These are phyloP conservation scores for Ceratobasidium sp. DNA, from an alignment of 1,284 basidiomycete species.

Conservation along the genomic window DNA sequence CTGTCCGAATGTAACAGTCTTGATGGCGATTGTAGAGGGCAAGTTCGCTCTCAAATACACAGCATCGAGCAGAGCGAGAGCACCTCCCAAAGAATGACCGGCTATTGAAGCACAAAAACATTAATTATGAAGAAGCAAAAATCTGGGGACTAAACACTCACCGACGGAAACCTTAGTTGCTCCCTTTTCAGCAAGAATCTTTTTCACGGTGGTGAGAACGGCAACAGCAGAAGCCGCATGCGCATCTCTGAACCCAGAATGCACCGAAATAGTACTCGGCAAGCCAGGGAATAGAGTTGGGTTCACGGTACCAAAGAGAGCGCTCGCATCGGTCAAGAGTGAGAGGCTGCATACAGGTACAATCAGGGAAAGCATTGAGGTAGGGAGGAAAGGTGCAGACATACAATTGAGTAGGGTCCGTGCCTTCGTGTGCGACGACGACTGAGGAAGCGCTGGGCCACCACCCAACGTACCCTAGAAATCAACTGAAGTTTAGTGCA, in stretches of 20 bases:
- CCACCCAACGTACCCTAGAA: conserved; percentile 56
- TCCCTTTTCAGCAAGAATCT: conserved; percentile 56
- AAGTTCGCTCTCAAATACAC: conserved; percentile 62
- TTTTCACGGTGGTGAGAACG: conserved; percentile 63
- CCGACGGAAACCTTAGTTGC: conserved; percentile 60
- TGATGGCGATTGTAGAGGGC: conserved; percentile 55
- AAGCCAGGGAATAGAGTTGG: conserved; percentile 68
- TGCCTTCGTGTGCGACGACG: conserved; percentile 56
- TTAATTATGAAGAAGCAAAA: neutral
- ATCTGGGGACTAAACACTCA: conserved; percentile 45
- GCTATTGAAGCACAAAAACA: conserved; percentile 46
- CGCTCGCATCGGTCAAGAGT: conserved; percentile 64
- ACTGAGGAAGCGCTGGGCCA: conserved; percentile 51
- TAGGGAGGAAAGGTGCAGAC: conserved; percentile 42
- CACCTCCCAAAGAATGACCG: conserved; percentile 60
- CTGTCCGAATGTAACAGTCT: conserved; percentile 63
- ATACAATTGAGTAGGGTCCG: conserved; percentile 58
- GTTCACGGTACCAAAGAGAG: conserved; percentile 58
- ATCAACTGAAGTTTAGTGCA: neutral
- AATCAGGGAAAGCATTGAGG: neutral
- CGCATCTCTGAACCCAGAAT: conserved; percentile 65
- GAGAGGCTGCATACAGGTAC: conserved; percentile 55
- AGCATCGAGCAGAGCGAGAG: conserved; percentile 64
- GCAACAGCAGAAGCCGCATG: conserved; percentile 65
- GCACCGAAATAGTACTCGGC: conserved; percentile 61